Evolutionary conservation across 176 grass and related monocot genomes (phyloP), one percentile per base, ranked within the genome.

Genomic region (Eleusine indica): DNA sequence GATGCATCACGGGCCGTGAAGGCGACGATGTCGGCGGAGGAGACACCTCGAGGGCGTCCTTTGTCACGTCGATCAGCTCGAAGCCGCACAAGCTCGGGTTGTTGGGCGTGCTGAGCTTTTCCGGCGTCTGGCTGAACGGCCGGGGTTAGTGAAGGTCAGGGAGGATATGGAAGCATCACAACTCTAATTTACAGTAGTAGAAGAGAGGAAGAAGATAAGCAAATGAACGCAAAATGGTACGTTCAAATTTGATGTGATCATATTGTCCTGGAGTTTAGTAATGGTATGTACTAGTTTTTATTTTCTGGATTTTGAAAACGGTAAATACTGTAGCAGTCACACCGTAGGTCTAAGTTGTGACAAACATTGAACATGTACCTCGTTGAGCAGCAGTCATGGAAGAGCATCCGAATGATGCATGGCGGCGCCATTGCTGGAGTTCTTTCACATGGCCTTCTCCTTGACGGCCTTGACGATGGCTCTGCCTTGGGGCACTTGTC

Each of bases 381-480:
- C 77, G 5, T 89, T 87, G 19, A 92, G 19, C 89, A 92, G 74
- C 87, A 92, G 76, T 92, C 87, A 21, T 92, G 90, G 87, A 92
- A 89, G 71, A 60, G 70, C 73, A 92, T 73, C 3, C 86, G 60
- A 79, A 92, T 79, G 44, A 84, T 51, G 32, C 46, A 84, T 51
- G 47, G 60, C 79, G 11, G 87, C 83, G 13, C 73, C 83, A 12
- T 56, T 32, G 61, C 90, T 87, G 6, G 64, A 73, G 48, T 86
- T 62, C n/a, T 70, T 6, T 18, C 4, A 60, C 12, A 85, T 25
- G 53, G 66, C 74, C 46, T 86, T 15, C 35, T 43, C 69, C 58
- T 80, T 51, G 67, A 72, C 54, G 43, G 7, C 4, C 75, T 73
- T 86, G 21, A 79, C 76, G 32, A 86, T 9, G 76, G 75, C 30